Base-by-base conservation (phyloP, 1,284 basidiomycete genomes). In the Hemileccinum hortonii region DNA sequence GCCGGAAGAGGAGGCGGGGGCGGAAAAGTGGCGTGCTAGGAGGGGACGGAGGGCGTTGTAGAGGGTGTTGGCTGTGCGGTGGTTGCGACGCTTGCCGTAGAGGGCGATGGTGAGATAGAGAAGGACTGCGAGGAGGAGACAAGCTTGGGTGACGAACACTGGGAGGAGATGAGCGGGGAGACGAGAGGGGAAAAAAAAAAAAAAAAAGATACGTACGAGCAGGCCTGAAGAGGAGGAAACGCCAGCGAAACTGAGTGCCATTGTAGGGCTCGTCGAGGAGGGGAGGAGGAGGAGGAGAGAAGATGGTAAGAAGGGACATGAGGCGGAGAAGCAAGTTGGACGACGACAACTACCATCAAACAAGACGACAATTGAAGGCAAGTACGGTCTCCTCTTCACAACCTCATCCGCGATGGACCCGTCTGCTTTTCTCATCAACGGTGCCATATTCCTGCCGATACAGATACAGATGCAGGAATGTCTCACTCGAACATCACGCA, bases 191-290 rank as follows among this genome's bases (percentile, higher is more conserved):
- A 4, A 18, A 16, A 12, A 7, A 12, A 16, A 3, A 32, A 32
- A 19, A 4, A 33, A 21, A n/a, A 35, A 38, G 9, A 3, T 2
- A 58, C 53, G 50, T 19, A 88, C 87, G 69, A n/a, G 86, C 87
- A 12, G 92, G 92, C 46, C 91, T 76, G 73, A 94, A 91, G 41
- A 85, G 81, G 60, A 95, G 72, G 57, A 84, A 77, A 65, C 80
- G 86, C 86, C 86, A 93, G 56, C 72, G 76, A 65, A 77, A 83
- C 69, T 94, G 80, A 44, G 80, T 67, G 16, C 91, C 86, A 19
- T 76, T 66, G 61, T 86, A 87, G 30, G 82, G 73, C 10, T 71
- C 65, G 3, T 70, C 52, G 7, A 75, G 75, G 3, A 74, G 62
- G 32, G 87, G 79, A 15, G 81, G 78, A 53, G 83, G 64, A 50